These are phyloP conservation scores for Capsicum baccatum DNA, from an alignment of 257 asterid species.

Conservation along the genomic window DNA sequence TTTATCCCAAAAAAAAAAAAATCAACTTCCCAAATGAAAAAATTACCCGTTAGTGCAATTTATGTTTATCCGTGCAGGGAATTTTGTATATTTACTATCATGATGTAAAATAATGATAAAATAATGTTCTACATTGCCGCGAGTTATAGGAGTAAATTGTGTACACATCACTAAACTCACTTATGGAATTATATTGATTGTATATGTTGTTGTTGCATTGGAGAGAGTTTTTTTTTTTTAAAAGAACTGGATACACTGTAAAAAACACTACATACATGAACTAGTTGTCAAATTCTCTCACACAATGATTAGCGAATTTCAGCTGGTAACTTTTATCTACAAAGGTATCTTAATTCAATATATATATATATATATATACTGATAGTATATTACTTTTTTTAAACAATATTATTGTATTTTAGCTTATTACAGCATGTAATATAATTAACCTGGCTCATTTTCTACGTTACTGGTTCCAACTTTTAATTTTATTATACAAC, in stretches of 20 bases:
- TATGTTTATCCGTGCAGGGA: not conserved
- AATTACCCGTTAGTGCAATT: not conserved
- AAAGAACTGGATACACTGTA: not conserved
- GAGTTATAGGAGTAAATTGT: no score
- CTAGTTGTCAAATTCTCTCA: not conserved
- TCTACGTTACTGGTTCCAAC: not conserved
- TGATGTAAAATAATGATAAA: not conserved
- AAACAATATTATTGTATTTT: no score
- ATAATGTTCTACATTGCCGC: no score
- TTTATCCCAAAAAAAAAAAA: not conserved
- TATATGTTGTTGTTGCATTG: no score
- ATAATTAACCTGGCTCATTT: not conserved
- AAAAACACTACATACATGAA: not conserved
- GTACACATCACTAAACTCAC: no score
- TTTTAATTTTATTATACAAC: not conserved
- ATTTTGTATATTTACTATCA: not conserved
- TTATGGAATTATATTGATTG: no score
- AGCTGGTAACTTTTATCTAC: no score
- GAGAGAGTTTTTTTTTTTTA: no score
- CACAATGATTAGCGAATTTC: no score
- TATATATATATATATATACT: no score
- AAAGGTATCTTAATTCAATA: no score
- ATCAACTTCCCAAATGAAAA: not conserved
- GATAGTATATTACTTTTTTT: no score
- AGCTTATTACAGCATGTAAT: not conserved